Evolutionary conservation across 2,329 filamentous ascomycete species (phyloP).

Genomic region (Neofusicoccum kwambonambiense): DNA sequence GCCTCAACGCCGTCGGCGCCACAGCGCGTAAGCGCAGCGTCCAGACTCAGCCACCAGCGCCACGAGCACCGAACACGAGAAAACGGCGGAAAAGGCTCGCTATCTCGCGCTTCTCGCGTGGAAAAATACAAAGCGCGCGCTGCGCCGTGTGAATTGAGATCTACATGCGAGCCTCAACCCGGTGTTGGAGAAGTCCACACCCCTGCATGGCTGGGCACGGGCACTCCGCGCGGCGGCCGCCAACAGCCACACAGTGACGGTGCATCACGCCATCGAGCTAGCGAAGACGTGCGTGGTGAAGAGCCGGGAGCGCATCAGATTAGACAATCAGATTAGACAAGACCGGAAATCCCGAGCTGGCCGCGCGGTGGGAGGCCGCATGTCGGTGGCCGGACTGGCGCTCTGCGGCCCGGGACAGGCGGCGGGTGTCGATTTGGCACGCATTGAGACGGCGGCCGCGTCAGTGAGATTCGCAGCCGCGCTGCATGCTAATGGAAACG

Average conservation of each 20-base stretch:
- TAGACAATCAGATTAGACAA: constrained; percentile 6
- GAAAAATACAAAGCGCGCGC: too few species aligned
- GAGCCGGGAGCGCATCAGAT: not conserved
- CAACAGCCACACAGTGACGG: too few species aligned
- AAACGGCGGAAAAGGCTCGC: too few species aligned
- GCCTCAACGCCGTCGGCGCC: not conserved
- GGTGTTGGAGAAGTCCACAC: too few species aligned
- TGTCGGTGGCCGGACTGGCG: not conserved
- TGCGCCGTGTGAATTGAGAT: too few species aligned
- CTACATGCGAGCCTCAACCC: too few species aligned
- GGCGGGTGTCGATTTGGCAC: not conserved
- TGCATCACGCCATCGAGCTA: too few species aligned
- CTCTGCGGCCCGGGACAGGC: not conserved
- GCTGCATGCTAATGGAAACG: not conserved
- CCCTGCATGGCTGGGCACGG: too few species aligned
- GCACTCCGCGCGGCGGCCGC: too few species aligned
- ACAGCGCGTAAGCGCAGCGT: not conserved
- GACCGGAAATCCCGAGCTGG: not conserved
- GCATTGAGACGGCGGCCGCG: not conserved
- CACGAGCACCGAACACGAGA: not conserved
- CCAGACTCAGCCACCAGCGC: not conserved
- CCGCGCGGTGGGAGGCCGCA: not conserved
- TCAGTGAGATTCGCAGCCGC: not conserved
- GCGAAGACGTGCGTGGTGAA: too few species aligned
- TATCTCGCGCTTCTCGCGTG: too few species aligned